A percentile compares a stretch with the other conserved stretches of the same genome.
Evolutionary conservation across 495 filamentous ascomycete genomes (phyloP).

Genomic region (Lasiosphaeria ovina): DNA sequence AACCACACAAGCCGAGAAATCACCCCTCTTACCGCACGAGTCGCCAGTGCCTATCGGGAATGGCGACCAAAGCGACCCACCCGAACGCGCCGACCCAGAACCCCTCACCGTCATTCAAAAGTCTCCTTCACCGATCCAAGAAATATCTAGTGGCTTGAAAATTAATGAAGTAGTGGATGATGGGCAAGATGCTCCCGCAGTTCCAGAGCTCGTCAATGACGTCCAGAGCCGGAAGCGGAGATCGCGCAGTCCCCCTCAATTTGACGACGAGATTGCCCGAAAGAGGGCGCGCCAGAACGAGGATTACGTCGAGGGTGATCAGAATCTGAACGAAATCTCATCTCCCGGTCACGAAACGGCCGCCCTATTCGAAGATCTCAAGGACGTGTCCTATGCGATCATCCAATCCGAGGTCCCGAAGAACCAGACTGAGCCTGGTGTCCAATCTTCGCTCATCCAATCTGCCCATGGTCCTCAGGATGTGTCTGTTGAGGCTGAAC

Average conservation of each 20-base stretch:
- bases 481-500: background rate
- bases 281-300: conserved; percentile 43
- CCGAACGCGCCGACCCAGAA: too few relatives aligned
- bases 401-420: conserved; percentile 8
- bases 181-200: background rate
- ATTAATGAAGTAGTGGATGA: too few relatives aligned
- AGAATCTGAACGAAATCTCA: background rate
- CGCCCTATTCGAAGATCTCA: conserved; percentile 7
- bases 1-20: too few relatives aligned
- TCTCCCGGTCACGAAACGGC: background rate
- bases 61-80: background rate
- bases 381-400: conserved; percentile 14
- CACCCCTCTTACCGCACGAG: too few relatives aligned
- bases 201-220: conserved; percentile 50
- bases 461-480: too few relatives aligned
- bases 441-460: background rate
- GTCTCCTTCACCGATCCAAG: too few relatives aligned
- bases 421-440: background rate
- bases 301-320: conserved; percentile 17
- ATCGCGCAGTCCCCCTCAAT: conserved; percentile 63
- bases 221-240: conserved; percentile 70
- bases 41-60: too few relatives aligned
- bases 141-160: too few relatives aligned
- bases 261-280: conserved; percentile 35
- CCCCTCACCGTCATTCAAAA: too few relatives aligned